These are phyloP conservation scores for Luzula sylvatica DNA, from an alignment of 176 grass and related monocot genomes.

Conservation along the genomic window DNA sequence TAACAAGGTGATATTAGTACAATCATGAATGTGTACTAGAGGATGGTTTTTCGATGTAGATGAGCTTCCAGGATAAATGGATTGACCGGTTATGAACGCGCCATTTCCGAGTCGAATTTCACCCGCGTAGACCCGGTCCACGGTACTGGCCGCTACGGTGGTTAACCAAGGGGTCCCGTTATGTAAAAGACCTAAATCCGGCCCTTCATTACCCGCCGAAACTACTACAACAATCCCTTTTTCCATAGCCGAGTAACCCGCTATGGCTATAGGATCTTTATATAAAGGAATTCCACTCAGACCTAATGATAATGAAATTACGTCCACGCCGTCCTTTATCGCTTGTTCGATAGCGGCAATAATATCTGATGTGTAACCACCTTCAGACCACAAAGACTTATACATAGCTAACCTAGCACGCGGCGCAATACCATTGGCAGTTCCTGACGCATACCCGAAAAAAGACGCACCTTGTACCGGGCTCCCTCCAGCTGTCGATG, in stretches of 20 bases:
- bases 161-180: constrained; percentile 61
- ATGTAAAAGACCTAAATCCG: constrained; percentile 32
- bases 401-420: constrained; percentile 61
- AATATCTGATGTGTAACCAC: constrained; percentile 35
- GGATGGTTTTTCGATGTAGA: constrained; percentile 24
- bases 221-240: constrained; percentile 55
- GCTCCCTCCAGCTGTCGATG: constrained; percentile 48
- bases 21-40: constrained; percentile 27
- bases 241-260: constrained; percentile 54
- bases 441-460: constrained; percentile 49
- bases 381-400: constrained; percentile 41
- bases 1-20: constrained; percentile 20
- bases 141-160: constrained; percentile 41
- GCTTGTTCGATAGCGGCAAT: constrained; percentile 52
- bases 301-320: constrained; percentile 60
- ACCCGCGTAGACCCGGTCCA: constrained; percentile 33
- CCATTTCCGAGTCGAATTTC: constrained; percentile 24
- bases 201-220: constrained; percentile 66
- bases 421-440: constrained; percentile 36
- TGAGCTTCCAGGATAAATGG: constrained; percentile 28
- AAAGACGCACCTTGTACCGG: constrained; percentile 33
- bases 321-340: constrained; percentile 42
- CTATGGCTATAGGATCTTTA: constrained; percentile 62
- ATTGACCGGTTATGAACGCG: constrained; percentile 15
- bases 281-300: constrained; percentile 30